A percentile compares a stretch with the other conserved stretches of the same genome.
phyloP scores from a whole-genome alignment of 257 asterid species.

The Przewalskia tangutica region DNA sequence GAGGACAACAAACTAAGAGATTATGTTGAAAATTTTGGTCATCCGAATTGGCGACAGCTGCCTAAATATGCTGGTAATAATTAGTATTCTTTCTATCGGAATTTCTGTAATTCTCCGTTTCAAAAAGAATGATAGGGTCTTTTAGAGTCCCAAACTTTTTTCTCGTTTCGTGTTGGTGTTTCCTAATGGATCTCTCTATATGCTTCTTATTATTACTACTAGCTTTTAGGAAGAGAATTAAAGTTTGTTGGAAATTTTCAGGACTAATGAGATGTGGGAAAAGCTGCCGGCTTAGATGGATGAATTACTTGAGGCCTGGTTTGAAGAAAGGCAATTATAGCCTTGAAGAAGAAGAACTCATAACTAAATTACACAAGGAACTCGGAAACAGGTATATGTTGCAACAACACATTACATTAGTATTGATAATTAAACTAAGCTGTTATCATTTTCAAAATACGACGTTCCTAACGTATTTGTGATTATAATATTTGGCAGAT shows the following conservation, averaged over 20 bases:
- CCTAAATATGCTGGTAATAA: slow-evolving; percentile 34
- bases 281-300: slow-evolving; percentile 54
- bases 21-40: slow-evolving; percentile 27
- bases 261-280: slow-evolving; percentile 41
- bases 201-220: too few relatives aligned
- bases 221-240: neutral
- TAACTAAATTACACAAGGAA: slow-evolving; percentile 28
- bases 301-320: slow-evolving; percentile 50
- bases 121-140: too few relatives aligned
- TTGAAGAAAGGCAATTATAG: slow-evolving; percentile 31
- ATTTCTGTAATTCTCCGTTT: too few relatives aligned
- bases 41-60: slow-evolving; percentile 41
- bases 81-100: neutral
- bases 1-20: slow-evolving; percentile 34
- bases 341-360: slow-evolving; percentile 31
- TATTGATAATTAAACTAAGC: too few relatives aligned
- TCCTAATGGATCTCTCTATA: neutral
- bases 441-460: too few relatives aligned
- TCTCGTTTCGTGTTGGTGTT: neutral
- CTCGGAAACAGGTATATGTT: slow-evolving; percentile 34
- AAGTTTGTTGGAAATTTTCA: neutral
- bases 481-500: neutral
- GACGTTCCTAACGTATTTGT: too few relatives aligned
- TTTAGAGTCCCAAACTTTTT: neutral
- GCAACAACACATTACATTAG: neutral